These are phyloP conservation scores for Cercospora brassicicola DNA, from an alignment of 2,329 filamentous ascomycete genomes.

Conservation along the genomic window DNA sequence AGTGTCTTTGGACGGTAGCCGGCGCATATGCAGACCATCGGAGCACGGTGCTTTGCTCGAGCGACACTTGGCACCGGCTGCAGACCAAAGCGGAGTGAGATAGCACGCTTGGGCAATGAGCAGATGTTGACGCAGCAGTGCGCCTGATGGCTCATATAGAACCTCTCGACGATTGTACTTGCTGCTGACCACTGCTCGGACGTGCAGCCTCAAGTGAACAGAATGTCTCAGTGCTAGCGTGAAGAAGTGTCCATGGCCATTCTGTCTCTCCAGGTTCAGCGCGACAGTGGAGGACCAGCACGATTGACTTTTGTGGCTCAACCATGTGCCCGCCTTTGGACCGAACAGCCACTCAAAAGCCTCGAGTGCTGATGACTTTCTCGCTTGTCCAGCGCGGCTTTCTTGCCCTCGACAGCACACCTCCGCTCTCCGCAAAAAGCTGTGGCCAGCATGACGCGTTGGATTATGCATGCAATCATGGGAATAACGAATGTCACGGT, in stretches of 20 bases:
- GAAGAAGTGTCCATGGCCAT: not conserved
- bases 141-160: not conserved
- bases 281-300: not conserved
- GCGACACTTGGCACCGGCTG: not conserved
- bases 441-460: not conserved
- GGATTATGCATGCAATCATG: not conserved
- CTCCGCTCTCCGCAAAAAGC: not conserved
- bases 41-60: not conserved
- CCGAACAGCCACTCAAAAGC: constrained; percentile 2
- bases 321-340: constrained; percentile 8
- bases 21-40: constrained; percentile 4
- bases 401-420: not conserved
- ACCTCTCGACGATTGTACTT: not conserved
- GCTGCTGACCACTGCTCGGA: not conserved
- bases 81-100: not conserved
- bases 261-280: not conserved
- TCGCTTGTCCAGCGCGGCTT: not conserved
- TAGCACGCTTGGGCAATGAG: not conserved
- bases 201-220: not conserved
- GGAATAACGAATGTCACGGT: not conserved
- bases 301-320: constrained; percentile 16
- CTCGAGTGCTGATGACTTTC: not conserved
- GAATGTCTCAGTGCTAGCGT: not conserved
- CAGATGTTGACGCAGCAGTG: not conserved
- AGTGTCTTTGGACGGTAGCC: constrained; percentile 1